Evolutionary conservation across 2,329 filamentous ascomycete genomes (phyloP).

Genomic region (Leptographium radiaticola): DNA sequence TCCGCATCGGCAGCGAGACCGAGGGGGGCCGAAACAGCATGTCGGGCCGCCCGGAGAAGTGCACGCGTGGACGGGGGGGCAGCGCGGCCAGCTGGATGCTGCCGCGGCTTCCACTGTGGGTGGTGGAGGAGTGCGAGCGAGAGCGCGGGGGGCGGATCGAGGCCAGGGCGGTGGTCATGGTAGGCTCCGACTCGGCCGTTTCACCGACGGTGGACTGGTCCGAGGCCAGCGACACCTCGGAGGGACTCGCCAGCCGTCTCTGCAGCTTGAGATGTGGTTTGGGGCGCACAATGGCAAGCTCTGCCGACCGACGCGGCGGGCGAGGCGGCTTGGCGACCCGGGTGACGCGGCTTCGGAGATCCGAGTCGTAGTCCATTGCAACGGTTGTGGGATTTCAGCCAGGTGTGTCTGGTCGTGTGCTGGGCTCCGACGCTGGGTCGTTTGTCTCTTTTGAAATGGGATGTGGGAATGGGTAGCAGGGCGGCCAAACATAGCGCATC

Average conservation of each 20-base stretch:
- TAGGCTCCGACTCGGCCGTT: neutral
- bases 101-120: too few relatives aligned
- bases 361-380: neutral
- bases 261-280: neutral
- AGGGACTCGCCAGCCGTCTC: neutral
- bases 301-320: neutral
- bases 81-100: neutral
- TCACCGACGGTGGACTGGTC: constrained; percentile 4
- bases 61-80: neutral
- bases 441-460: neutral
- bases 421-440: neutral
- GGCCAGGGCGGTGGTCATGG: too few relatives aligned
- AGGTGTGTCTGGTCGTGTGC: neutral
- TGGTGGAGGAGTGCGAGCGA: neutral
- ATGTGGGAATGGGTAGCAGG: neutral
- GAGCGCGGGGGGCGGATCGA: too few relatives aligned
- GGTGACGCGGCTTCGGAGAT: neutral
- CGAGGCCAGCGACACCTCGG: constrained; percentile 3
- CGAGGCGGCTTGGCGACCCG: neutral
- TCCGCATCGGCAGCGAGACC: too few relatives aligned
- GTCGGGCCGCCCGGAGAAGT: neutral
- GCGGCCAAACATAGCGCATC: neutral
- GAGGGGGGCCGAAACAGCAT: neutral
- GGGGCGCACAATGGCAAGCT: too few relatives aligned
- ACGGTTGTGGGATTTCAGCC: neutral